These are phyloP conservation scores for Coprinopsis cinerea DNA, from an alignment of 768 basidiomycete species.

Conservation along the genomic window DNA sequence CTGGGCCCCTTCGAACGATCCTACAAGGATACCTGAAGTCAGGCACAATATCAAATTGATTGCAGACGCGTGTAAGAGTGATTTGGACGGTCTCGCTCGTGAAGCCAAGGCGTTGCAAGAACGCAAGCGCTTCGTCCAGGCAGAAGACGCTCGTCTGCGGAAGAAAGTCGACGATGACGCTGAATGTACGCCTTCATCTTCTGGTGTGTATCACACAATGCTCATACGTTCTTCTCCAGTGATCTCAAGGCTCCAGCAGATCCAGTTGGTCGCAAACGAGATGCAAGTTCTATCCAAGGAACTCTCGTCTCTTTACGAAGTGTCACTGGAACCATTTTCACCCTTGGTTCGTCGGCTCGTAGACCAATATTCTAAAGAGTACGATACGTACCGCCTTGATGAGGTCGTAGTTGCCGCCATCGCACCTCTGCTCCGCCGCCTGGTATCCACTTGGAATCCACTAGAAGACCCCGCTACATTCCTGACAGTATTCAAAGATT, in stretches of 20 bases:
- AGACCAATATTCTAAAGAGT: constrained; percentile 64
- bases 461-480: constrained; percentile 68
- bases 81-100: constrained; percentile 82
- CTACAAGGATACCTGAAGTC: constrained; percentile 91
- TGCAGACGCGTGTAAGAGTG: constrained; percentile 71
- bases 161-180: constrained; percentile 74
- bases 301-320: constrained; percentile 58
- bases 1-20: constrained; percentile 86
- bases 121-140: constrained; percentile 62
- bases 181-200: constrained; percentile 44
- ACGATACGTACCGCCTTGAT: constrained; percentile 73
- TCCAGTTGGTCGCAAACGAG: constrained; percentile 70
- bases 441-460: constrained; percentile 78
- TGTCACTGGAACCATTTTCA: constrained; percentile 67
- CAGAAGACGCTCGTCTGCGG: constrained; percentile 66
- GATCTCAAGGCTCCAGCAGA: constrained; percentile 68
- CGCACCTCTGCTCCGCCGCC: constrained; percentile 70
- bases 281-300: constrained; percentile 64
- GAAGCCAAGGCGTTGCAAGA: constrained; percentile 85
- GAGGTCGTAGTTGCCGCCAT: constrained; percentile 93
- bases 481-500: constrained; percentile 58
- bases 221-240: constrained; percentile 38
- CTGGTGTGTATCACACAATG: neutral
- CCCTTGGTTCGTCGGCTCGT: constrained; percentile 70
- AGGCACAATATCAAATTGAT: constrained; percentile 92